These are phyloP conservation scores for Huntiella savannae DNA, from an alignment of 2,329 filamentous ascomycete genomes.

Conservation along the genomic window DNA sequence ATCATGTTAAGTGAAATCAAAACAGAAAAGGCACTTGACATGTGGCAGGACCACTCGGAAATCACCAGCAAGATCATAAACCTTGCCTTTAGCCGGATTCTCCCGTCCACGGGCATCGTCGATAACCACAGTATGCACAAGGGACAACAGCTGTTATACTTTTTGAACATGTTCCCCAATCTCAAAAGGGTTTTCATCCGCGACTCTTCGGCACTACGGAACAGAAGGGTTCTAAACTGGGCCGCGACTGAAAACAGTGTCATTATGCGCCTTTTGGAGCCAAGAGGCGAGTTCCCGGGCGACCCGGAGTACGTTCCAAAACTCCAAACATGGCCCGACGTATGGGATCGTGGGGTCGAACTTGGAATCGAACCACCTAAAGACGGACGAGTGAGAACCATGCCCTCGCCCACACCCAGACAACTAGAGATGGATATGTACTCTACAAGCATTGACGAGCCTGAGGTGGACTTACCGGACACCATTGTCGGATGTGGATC, in stretches of 20 bases:
- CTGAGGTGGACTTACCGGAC: too few species aligned
- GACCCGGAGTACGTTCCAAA: neutral
- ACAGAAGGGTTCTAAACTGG: neutral
- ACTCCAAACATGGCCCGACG: neutral
- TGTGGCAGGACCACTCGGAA: neutral
- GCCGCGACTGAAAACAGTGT: constrained; percentile 5
- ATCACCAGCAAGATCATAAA: constrained; percentile 6
- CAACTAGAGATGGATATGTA: neutral
- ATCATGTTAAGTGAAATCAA: constrained; percentile 1
- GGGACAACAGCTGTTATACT: neutral
- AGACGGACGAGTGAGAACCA: neutral
- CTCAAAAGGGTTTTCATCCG: constrained; percentile 7
- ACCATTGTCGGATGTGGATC: neutral
- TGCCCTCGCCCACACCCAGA: neutral
- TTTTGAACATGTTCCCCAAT: constrained; percentile 4
- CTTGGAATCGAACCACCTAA: neutral
- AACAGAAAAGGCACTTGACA: neutral
- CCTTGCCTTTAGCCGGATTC: neutral
- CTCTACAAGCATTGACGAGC: neutral
- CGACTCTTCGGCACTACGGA: neutral
- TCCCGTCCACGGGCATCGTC: neutral
- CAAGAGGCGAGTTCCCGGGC: neutral
- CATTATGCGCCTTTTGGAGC: neutral
- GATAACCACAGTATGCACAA: too few species aligned
- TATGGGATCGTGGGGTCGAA: neutral